Conservation (phyloP, 257 asterid genomes). For the Perilla frutescens region DNA sequence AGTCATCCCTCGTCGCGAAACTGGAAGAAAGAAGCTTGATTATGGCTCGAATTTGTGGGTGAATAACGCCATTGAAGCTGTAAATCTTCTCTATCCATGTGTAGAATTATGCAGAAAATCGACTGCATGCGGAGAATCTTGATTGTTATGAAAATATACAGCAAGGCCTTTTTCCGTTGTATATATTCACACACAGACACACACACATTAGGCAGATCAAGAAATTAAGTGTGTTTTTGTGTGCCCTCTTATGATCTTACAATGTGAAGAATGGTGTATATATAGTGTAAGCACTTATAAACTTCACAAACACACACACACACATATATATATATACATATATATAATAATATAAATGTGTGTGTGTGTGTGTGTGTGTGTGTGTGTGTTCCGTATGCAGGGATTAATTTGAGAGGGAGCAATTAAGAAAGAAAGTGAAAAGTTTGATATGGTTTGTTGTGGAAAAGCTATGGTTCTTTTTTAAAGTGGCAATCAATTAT, state of each 20-base stretch:
- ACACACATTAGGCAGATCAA: conserved; percentile 16
- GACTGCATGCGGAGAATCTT: neutral
- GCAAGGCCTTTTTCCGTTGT: neutral
- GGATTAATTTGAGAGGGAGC: conserved; percentile 34
- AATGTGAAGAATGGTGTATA: neutral
- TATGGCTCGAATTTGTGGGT: neutral
- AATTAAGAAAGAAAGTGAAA: conserved; percentile 24
- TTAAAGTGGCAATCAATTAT: conserved; percentile 34
- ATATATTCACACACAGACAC: conserved; percentile 10
- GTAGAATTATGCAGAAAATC: neutral
- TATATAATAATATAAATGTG: neutral
- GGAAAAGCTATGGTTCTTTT: conserved; percentile 43
- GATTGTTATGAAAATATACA: neutral
- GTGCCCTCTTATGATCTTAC: neutral
- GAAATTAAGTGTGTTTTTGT: neutral
- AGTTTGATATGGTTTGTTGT: conserved; percentile 29
- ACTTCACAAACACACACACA: no score
- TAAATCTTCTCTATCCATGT: conserved; percentile 34
- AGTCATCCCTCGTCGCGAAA: conserved; percentile 35
- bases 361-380: neutral
- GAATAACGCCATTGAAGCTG: neutral
- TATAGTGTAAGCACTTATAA: conserved; percentile 17
- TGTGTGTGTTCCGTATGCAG: conserved; percentile 46
- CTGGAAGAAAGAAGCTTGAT: conserved; percentile 5
- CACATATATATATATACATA: neutral